Evolutionary conservation across 176 grass and related monocot species (phyloP), one percentile per base, ranked within the genome.

Genomic region (Hsuehochloa calcarea): DNA sequence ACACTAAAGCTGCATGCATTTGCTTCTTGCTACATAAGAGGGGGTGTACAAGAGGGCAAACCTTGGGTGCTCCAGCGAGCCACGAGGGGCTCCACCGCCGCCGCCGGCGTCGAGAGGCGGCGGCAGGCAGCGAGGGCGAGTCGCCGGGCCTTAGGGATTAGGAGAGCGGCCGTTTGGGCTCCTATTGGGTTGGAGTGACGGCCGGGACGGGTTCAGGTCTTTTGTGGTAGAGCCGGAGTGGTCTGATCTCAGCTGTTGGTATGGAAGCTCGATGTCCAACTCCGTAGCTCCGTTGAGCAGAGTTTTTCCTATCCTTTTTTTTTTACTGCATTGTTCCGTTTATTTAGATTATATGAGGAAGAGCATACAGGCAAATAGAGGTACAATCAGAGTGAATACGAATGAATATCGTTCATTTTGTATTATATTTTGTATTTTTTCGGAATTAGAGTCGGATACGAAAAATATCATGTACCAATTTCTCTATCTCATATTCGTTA

Each of bases 131-230:
- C n/a, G 65, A 29, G 4, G 23, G 80, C 80, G 31, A 88, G 73
- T 20, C 80, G 65, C 43, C 80, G 80, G 47, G 16, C 66, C 16
- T 22, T 84, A 66, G 81, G 58, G 74, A 84, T 84, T 79, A 88
- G 58, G 46, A 73, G 75, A 65, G 81, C 35, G 14, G 81, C 67
- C 87, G 79, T 87, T 87, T 79, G 9, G n/a, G 3, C 17, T 0
- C 7, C 23, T 70, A 34, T 17, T 19, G 64, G 49, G 34, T 40
- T 27, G 77, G 26, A 22, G 8, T 14, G 60, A 29, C 41, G 43
- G 25, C 41, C 23, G 29, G 61, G n/a, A 31, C 27, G 46, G 4
- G 26, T 34, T 49, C 35, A 59, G 74, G 22, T 59, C 52, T 46
- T 51, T 51, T 20, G 6, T 26, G 37, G 22, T 22, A 14, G 39